phyloP scores from a whole-genome alignment of 2,329 filamentous ascomycete genomes.

The Trichoderma arundinaceum region DNA sequence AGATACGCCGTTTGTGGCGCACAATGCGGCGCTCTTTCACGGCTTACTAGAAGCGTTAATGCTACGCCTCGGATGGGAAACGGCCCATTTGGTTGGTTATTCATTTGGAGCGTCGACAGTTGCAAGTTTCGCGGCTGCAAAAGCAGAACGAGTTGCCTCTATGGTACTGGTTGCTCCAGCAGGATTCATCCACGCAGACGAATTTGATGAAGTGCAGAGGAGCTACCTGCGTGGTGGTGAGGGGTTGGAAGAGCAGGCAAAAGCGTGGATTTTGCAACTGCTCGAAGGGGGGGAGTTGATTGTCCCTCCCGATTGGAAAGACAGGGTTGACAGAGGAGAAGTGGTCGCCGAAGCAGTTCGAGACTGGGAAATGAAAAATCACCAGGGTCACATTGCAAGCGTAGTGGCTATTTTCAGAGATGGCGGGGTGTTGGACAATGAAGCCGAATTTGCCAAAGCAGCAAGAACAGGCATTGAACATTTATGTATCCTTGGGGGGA shows the following conservation, averaged over 20 bases:
- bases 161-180: constrained; percentile 9
- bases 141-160: constrained; percentile 11
- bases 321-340: constrained; percentile 5
- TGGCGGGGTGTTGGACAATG: constrained; percentile 7
- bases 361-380: constrained; percentile 17
- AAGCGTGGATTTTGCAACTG: not conserved
- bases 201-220: not conserved
- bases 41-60: constrained; percentile 10
- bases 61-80: not conserved
- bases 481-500: constrained; percentile 9
- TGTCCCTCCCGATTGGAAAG: constrained; percentile 19
- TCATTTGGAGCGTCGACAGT: not conserved
- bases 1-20: constrained; percentile 13
- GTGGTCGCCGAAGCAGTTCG: constrained; percentile 24
- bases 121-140: constrained; percentile 12
- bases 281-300: not conserved
- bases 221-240: constrained; percentile 15
- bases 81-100: constrained; percentile 9
- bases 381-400: constrained; percentile 6
- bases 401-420: constrained; percentile 22
- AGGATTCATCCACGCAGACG: not conserved
- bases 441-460: constrained; percentile 3
- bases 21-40: constrained; percentile 7
- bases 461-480: not conserved
- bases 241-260: not conserved